These are phyloP conservation scores for Porcisia hertigi DNA, from an alignment of 208 protist genomes.

Conservation along the genomic window DNA sequence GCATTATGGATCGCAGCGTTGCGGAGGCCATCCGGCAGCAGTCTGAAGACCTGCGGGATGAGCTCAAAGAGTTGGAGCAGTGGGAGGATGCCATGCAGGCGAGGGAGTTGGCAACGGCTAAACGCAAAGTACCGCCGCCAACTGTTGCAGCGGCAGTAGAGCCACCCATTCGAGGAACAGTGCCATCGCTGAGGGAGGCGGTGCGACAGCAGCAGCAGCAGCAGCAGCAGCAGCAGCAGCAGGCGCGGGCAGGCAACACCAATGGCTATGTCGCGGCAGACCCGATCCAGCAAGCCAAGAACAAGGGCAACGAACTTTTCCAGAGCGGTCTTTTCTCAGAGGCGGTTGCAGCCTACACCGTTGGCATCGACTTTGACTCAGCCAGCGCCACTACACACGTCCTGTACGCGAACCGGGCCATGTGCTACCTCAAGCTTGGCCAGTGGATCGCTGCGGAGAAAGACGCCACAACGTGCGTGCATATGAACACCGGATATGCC, in stretches of 20 bases:
- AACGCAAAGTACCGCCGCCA: constrained; percentile 27
- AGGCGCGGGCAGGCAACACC: not conserved
- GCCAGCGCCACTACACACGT: constrained; percentile 63
- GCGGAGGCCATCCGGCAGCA: constrained; percentile 78
- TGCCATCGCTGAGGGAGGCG: constrained; percentile 85
- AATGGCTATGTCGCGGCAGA: constrained; percentile 4
- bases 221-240: too few species aligned
- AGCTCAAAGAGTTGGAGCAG: constrained; percentile 79
- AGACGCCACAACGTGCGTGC: constrained; percentile 78
- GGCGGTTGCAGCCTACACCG: constrained; percentile 80
- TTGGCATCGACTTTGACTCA: constrained; percentile 86
- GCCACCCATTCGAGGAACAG: constrained; percentile 85
- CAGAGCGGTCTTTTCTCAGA: constrained; percentile 65
- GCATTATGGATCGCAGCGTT: constrained; percentile 38
- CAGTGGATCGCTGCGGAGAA: constrained; percentile 79
- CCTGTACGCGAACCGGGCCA: constrained; percentile 85
- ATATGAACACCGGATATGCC: constrained; percentile 79
- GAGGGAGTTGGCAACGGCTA: constrained; percentile 40
- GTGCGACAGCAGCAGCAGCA: constrained; percentile 32
- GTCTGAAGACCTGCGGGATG: constrained; percentile 85
- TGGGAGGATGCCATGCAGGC: constrained; percentile 75
- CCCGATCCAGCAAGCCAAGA: constrained; percentile 70
- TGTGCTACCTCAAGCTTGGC: constrained; percentile 83
- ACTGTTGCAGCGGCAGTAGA: constrained; percentile 16
- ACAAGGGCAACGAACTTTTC: constrained; percentile 87